Evolutionary conservation across 2,329 filamentous ascomycete species (phyloP).

Genomic region (Nothomitra cinnamomea): DNA sequence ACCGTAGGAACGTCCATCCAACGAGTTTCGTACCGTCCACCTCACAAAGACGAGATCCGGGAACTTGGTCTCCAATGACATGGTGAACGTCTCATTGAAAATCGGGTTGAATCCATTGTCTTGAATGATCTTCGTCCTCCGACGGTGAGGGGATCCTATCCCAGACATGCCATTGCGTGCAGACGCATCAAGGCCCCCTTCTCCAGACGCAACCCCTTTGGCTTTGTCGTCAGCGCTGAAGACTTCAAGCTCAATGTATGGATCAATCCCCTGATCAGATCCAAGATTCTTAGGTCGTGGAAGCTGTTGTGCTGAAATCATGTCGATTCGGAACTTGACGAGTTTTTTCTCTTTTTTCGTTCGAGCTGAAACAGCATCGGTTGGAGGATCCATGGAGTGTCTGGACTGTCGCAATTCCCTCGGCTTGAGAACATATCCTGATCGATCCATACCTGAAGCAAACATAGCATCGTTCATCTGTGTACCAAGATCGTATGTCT

Average conservation of each 20-base stretch:
- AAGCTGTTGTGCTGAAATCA: constrained; percentile 88
- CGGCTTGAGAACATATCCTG: constrained; percentile 89
- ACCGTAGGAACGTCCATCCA: constrained; percentile 54
- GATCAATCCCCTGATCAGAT: constrained; percentile 64
- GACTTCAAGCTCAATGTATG: constrained; percentile 88
- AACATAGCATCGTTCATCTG: constrained; percentile 98
- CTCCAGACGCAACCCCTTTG: constrained; percentile 49
- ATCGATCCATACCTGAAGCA: constrained; percentile 66
- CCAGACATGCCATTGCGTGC: constrained; percentile 46
- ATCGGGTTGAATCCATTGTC: constrained; percentile 89
- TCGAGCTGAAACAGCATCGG: constrained; percentile 33
- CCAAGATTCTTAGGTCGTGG: constrained; percentile 63
- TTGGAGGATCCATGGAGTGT: constrained; percentile 33
- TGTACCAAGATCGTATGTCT: constrained; percentile 90
- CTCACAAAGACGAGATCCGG: constrained; percentile 86
- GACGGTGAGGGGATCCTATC: constrained; percentile 55
- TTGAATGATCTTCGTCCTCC: constrained; percentile 61
- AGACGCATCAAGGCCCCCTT: constrained; percentile 48
- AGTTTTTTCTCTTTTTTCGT: constrained; percentile 63
- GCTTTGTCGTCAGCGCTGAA: constrained; percentile 87
- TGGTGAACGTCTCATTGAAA: constrained; percentile 64
- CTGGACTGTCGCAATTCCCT: constrained; percentile 61
- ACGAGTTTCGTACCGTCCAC: constrained; percentile 78
- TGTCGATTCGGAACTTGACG: constrained; percentile 68
- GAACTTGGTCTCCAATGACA: constrained; percentile 82